phyloP scores from a whole-genome alignment of 495 filamentous ascomycete genomes.

The Bacidia rubella region DNA sequence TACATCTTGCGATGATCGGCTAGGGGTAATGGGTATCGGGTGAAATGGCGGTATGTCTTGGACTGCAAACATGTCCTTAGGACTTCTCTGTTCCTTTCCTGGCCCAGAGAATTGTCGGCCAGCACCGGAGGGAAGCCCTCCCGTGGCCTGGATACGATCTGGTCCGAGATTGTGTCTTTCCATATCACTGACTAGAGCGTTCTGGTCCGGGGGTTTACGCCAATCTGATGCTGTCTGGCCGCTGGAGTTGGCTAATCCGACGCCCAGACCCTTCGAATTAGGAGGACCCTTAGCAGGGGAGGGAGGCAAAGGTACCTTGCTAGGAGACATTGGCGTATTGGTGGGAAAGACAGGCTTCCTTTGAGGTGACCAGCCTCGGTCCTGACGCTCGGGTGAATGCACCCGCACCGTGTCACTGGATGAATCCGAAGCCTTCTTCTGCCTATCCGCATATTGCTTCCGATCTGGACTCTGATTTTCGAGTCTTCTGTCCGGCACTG shows the following conservation, averaged over 20 bases:
- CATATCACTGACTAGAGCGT: not conserved
- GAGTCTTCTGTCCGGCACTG: not conserved
- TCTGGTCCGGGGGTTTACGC: not conserved
- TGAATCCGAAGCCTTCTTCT: not conserved
- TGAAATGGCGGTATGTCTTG: not conserved
- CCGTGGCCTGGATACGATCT: not conserved
- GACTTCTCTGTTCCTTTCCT: not conserved
- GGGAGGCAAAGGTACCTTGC: constrained; percentile 48
- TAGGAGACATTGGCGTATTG: constrained; percentile 36
- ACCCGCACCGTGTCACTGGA: constrained; percentile 25
- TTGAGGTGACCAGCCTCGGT: constrained; percentile 40
- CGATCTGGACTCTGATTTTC: constrained; percentile 14
- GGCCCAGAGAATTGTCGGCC: not conserved
- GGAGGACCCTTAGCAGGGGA: constrained; percentile 22
- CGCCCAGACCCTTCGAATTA: not conserved
- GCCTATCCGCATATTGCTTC: not conserved
- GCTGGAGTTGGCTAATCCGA: not conserved
- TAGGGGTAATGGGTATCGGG: not conserved
- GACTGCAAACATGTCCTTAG: not conserved
- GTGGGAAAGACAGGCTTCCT: constrained; percentile 37
- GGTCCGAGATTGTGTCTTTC: not conserved
- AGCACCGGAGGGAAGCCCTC: not conserved
- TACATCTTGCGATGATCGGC: not conserved
- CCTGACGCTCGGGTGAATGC: constrained; percentile 21
- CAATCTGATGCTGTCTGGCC: not conserved